phyloP scores from a whole-genome alignment of 768 basidiomycete species.

The Leccinellum luteum region DNA sequence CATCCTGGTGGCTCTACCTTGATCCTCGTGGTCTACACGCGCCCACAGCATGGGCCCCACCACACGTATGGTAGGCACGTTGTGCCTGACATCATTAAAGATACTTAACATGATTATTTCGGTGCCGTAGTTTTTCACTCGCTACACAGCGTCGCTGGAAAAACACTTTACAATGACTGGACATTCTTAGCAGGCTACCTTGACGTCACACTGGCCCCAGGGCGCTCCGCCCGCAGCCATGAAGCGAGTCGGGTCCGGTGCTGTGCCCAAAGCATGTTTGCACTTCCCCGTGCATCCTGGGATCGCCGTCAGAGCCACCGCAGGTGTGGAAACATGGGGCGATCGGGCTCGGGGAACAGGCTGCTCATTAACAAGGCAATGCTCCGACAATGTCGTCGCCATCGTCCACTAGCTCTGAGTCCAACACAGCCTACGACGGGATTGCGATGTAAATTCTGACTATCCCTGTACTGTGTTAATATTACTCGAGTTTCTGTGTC shows the following conservation, averaged over 20 bases:
- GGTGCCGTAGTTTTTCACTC: constrained; percentile 18
- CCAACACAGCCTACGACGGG: not conserved
- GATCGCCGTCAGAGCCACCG: constrained; percentile 6
- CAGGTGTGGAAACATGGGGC: constrained; percentile 1
- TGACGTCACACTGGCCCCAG: not conserved
- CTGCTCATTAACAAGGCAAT: constrained; percentile 2
- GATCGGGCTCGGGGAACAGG: constrained; percentile 1
- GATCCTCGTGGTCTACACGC: constrained; percentile 18
- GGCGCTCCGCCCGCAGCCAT: not conserved
- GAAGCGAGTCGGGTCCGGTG: constrained; percentile 19
- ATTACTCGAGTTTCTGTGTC: not conserved
- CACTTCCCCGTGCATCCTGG: constrained; percentile 5
- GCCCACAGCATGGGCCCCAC: not conserved
- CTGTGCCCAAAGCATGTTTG: constrained; percentile 4
- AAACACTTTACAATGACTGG: not conserved
- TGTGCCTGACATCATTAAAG: not conserved
- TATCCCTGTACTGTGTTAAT: not conserved
- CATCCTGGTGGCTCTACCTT: not conserved
- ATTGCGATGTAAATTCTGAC: not conserved
- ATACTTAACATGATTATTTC: constrained; percentile 4
- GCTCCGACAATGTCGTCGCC: not conserved
- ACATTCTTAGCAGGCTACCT: not conserved
- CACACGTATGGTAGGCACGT: constrained; percentile 12
- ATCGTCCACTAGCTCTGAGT: not conserved
- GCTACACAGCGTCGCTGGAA: not conserved